These are phyloP conservation scores for Neofusicoccum parvum DNA, from an alignment of 2,329 filamentous ascomycete species.

Conservation along the genomic window DNA sequence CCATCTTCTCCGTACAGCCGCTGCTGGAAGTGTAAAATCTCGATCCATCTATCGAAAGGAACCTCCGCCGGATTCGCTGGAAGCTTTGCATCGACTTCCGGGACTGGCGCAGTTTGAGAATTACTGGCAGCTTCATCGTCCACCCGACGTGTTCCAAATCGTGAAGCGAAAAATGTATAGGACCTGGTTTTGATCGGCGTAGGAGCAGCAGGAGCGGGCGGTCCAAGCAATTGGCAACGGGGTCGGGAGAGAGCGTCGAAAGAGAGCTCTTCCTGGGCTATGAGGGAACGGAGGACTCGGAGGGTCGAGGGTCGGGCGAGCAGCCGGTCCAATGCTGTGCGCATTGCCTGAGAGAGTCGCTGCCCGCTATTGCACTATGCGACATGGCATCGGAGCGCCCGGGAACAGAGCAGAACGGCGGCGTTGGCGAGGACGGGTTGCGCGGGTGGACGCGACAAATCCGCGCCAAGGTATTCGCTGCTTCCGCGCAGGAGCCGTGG, in stretches of 20 bases:
- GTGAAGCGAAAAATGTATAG: background rate
- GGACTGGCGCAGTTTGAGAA: background rate
- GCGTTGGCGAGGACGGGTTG: background rate
- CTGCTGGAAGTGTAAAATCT: background rate
- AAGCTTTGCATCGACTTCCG: background rate
- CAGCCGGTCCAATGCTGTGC: conserved; percentile 47
- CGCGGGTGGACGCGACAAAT: background rate
- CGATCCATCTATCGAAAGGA: background rate
- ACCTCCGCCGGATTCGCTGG: background rate
- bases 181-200: no score
- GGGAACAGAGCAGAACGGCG: background rate
- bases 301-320: conserved; percentile 48
- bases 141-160: no score
- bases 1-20: conserved; percentile 4
- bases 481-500: background rate
- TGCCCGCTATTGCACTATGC: background rate
- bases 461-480: conserved; percentile 7
- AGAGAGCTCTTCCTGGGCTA: conserved; percentile 1
- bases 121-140: background rate
- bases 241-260: background rate
- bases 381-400: conserved; percentile 14
- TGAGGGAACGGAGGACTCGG: conserved; percentile 37
- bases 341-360: conserved; percentile 37
- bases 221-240: background rate
- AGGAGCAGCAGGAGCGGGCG: background rate